These are phyloP conservation scores for Rhynchosporium secalis DNA, from an alignment of 2,329 filamentous ascomycete species.

Conservation along the genomic window DNA sequence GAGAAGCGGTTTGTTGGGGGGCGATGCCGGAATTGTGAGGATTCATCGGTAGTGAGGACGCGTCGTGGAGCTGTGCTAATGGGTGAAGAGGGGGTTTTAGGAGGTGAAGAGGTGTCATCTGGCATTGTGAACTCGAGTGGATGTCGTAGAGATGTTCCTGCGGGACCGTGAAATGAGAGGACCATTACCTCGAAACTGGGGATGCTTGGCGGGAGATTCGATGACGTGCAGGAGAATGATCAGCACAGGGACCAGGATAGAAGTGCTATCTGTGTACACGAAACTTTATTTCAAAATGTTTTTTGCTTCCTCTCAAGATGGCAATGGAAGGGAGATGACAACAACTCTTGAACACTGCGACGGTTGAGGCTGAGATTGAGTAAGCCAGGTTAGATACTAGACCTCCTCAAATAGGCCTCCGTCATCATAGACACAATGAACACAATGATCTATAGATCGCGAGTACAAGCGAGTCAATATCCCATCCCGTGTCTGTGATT, in stretches of 20 bases:
- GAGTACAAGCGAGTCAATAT: no score
- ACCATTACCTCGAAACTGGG: background rate
- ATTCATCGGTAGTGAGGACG: constrained; percentile 28
- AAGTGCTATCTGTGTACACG: background rate
- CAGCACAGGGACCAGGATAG: background rate
- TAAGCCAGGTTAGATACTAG: background rate
- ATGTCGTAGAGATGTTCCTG: background rate
- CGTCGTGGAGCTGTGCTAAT: constrained; percentile 17
- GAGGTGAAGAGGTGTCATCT: constrained; percentile 13
- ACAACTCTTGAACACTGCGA: no score
- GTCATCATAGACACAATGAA: no score
- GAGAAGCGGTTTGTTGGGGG: constrained; percentile 30
- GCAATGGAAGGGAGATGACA: no score
- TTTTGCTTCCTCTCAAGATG: background rate
- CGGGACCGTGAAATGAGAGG: background rate
- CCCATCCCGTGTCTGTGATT: no score
- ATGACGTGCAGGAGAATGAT: constrained; percentile 10
- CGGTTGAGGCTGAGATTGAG: background rate
- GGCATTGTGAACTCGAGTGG: constrained; percentile 16
- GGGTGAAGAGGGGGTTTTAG: constrained; percentile 14
- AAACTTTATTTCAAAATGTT: background rate
- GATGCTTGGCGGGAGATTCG: constrained; percentile 7
- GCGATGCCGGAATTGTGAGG: constrained; percentile 29
- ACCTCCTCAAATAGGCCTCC: no score
- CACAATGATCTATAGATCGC: no score